Percentiles rank a stretch among this genome's conserved stretches.
These are phyloP conservation scores for Mortierella sp. DNA, from an alignment of 371 early-diverging fungal species.

Conservation along the genomic window DNA sequence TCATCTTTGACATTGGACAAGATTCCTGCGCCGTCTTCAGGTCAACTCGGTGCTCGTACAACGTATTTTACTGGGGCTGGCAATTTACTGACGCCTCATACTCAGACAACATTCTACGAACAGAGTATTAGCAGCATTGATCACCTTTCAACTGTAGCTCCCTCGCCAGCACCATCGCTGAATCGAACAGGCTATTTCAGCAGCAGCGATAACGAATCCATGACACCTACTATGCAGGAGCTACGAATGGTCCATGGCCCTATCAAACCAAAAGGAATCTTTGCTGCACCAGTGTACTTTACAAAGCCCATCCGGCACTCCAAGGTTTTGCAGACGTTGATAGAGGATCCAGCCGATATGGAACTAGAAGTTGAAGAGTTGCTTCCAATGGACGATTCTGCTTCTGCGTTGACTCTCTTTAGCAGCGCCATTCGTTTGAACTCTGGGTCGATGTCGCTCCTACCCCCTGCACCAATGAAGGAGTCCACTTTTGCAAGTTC, in stretches of 20 bases:
- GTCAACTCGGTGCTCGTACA: background rate
- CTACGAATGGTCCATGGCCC: background rate
- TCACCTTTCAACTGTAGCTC: constrained; percentile 18
- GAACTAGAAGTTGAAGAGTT: constrained; percentile 26
- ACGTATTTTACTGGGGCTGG: constrained; percentile 15
- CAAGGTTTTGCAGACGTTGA: constrained; percentile 37
- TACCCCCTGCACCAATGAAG: constrained; percentile 5
- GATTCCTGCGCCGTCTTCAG: background rate
- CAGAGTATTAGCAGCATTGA: constrained; percentile 43
- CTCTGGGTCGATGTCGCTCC: constrained; percentile 10
- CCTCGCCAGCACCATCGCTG: constrained; percentile 32
- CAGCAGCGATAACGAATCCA: constrained; percentile 45
- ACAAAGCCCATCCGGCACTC: constrained; percentile 56
- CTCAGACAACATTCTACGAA: constrained; percentile 34
- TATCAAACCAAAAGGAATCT: constrained; percentile 14
- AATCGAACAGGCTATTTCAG: constrained; percentile 35
- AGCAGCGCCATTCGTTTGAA: constrained; percentile 1
- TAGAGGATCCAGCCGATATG: constrained; percentile 25
- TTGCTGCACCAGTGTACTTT: constrained; percentile 38
- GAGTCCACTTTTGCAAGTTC: background rate
- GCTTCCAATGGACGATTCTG: constrained; percentile 11
- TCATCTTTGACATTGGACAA: constrained; percentile 32
- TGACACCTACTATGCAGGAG: constrained; percentile 5
- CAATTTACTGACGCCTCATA: constrained; percentile 32
- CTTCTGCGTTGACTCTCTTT: constrained; percentile 11